These are phyloP conservation scores for Talaromyces sp. DNA, from an alignment of 2,329 filamentous ascomycete species.

Conservation along the genomic window DNA sequence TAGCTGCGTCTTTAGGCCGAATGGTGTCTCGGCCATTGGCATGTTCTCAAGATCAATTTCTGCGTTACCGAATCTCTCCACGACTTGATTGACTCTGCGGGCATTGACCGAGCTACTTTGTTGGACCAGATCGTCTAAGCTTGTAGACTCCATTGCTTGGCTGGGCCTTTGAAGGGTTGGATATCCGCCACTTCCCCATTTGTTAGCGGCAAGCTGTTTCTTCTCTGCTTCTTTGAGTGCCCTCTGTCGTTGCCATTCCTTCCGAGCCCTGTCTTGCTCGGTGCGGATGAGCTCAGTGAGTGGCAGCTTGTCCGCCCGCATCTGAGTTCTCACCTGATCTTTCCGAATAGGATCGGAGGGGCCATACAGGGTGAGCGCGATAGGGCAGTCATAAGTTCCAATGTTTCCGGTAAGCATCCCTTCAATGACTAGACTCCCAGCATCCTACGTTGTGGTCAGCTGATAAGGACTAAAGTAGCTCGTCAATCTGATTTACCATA, in stretches of 20 bases:
- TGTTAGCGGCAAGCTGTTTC: constrained; percentile 24
- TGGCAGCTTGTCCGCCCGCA: constrained; percentile 65
- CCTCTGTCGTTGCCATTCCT: constrained; percentile 49
- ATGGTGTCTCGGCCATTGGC: constrained; percentile 68
- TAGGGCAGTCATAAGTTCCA: constrained; percentile 66
- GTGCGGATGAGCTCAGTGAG: constrained; percentile 50
- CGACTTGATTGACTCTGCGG: constrained; percentile 60
- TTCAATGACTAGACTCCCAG: constrained; percentile 61
- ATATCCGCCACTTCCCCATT: constrained; percentile 23
- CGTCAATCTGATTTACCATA: constrained; percentile 49
- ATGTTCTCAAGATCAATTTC: constrained; percentile 68
- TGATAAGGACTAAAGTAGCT: not conserved
- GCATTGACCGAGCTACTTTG: constrained; percentile 66
- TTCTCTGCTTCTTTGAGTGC: constrained; percentile 41
- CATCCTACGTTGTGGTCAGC: constrained; percentile 44
- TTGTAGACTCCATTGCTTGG: constrained; percentile 33
- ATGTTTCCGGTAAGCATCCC: constrained; percentile 66
- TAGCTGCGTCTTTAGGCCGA: constrained; percentile 61
- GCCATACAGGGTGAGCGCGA: constrained; percentile 67
- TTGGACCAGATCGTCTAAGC: constrained; percentile 62
- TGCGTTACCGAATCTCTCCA: constrained; percentile 67
- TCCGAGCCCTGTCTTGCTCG: constrained; percentile 48
- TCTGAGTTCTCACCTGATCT: constrained; percentile 54
- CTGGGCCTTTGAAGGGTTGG: constrained; percentile 36
- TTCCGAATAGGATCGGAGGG: constrained; percentile 55